Base-by-base conservation (phyloP, 768 basidiomycete species). In the Gyrodon lividus region DNA sequence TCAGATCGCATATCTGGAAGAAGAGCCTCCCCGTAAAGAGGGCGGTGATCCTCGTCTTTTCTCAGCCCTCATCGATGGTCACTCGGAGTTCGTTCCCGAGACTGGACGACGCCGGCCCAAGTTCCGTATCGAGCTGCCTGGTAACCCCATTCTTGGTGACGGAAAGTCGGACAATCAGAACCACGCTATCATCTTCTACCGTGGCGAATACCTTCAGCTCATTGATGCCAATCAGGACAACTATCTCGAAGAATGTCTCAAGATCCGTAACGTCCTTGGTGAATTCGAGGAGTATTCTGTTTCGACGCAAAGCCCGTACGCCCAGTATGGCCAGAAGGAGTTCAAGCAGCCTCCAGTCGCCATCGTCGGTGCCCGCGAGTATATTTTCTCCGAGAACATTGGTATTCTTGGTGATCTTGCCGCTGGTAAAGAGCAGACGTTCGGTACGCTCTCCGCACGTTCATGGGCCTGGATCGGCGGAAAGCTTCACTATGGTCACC, bases 171-270 rank as follows among this genome's bases (percentile, higher is more conserved):
- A 99, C 76, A 99, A 99, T 72, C 97, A 98, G 81, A 98, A 99
- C 70, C 97, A 99, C 61, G 96, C 97, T 24, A 95, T 99, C 70
- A 85, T 99, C 71, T 99, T 98, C 77, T 98, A 98, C 73, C 92
- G 97, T 54, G 97, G 97, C 61, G 97, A 98, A 74, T 99, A 98
- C 71, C 77, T 99, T 4, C 97, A 99, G 74, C 91, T 99, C 57
- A 98, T 99, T 68, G 97, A 99, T 60, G 97, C 97, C 70, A 99
- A 99, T 68, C 96, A 99, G 75, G 97, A 99, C 74, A 98, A 99
- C 73, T 99, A 99, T 65, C 85, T 99, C 55, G 97, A 99, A 71
- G 97, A 99, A 68, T 98, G 96, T 76, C 82, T 99, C 65, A 99
- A 99, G 81, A 98, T 99, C 67, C 84, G 97, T 40, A 99, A 98